A percentile compares a stretch with the other conserved stretches of the same genome.
phyloP scores from a whole-genome alignment of 2,329 filamentous ascomycete species.

The Zymoseptoria tritici region DNA sequence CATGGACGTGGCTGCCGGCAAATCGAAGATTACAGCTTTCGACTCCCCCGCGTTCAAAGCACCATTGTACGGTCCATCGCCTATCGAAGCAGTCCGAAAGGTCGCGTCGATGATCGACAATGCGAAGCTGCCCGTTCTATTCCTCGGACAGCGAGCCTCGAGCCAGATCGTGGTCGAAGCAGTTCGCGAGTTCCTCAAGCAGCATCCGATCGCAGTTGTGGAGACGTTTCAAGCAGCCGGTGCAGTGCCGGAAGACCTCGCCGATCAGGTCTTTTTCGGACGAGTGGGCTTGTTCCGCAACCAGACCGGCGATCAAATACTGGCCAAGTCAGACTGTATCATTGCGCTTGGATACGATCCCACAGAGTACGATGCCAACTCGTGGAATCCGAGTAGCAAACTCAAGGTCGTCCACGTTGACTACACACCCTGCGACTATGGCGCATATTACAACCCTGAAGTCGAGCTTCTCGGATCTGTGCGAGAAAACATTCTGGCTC shows the following conservation, averaged over 20 bases:
- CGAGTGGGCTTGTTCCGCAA: conserved; percentile 44
- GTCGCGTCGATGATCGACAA: conserved; percentile 30
- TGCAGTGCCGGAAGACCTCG: conserved; percentile 38
- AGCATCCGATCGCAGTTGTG: conserved; percentile 40
- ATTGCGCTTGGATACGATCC: conserved; percentile 44
- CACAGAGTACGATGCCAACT: conserved; percentile 41
- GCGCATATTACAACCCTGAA: conserved; percentile 35
- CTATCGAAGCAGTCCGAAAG: conserved; percentile 25
- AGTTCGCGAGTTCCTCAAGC: conserved; percentile 36
- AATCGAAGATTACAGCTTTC: conserved; percentile 36
- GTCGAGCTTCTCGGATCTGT: conserved; percentile 40
- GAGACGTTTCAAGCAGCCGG: conserved; percentile 47
- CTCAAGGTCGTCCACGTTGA: conserved; percentile 40
- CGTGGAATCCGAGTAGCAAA: conserved; percentile 38
- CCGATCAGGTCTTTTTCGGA: conserved; percentile 40
- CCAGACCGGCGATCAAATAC: conserved; percentile 41
- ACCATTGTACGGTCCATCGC: conserved; percentile 36
- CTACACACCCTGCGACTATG: conserved; percentile 35
- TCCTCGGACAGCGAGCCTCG: conserved; percentile 40
- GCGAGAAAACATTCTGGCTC: conserved; percentile 34
- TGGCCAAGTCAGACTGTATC: conserved; percentile 39
- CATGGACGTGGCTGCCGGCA: conserved; percentile 38
- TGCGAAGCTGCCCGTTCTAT: conserved; percentile 37
- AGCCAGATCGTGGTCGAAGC: conserved; percentile 35
- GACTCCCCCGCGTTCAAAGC: conserved; percentile 34